phyloP scores from a whole-genome alignment of 306 rosid species.

The Citrullus mucosospermus region DNA sequence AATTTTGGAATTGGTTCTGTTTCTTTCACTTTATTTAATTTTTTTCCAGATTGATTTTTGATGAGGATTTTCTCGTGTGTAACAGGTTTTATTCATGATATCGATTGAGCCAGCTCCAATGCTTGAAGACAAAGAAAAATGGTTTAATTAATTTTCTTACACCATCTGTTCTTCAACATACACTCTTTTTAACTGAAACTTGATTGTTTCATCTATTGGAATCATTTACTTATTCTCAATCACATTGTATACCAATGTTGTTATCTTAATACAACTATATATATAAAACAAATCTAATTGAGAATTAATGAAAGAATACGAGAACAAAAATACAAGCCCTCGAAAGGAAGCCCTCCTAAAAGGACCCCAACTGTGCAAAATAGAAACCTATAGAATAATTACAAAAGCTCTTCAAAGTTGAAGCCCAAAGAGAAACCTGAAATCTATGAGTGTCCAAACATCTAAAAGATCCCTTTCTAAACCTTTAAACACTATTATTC shows the following conservation, averaged over 20 bases:
- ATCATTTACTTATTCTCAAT: neutral
- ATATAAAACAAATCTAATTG: neutral
- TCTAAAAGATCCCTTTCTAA: no score
- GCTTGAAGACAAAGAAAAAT: slow-evolving; percentile 99
- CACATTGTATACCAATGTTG: neutral
- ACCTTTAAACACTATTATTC: no score
- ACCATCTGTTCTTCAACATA: neutral
- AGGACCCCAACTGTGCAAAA: no score
- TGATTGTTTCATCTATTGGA: neutral
- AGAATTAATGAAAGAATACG: no score
- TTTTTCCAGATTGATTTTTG: slow-evolving; percentile 1
- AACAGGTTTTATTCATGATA: slow-evolving; percentile 94
- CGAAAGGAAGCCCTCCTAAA: no score
- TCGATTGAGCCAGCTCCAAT: slow-evolving; percentile 97
- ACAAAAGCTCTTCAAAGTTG: no score
- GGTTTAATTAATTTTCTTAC: slow-evolving; percentile 41
- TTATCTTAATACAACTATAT: neutral
- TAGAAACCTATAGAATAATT: no score
- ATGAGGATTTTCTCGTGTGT: slow-evolving; percentile 12
- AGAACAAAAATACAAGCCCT: no score
- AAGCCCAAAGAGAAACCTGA: no score
- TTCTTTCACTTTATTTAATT: neutral
- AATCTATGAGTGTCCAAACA: no score
- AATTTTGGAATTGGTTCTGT: neutral
- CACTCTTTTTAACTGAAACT: slow-evolving; percentile 1